Percentiles rank a stretch among this genome's conserved stretches.
phyloP scores from a whole-genome alignment of 805 yeast genomes.

The Ascoidea rubescens region DNA sequence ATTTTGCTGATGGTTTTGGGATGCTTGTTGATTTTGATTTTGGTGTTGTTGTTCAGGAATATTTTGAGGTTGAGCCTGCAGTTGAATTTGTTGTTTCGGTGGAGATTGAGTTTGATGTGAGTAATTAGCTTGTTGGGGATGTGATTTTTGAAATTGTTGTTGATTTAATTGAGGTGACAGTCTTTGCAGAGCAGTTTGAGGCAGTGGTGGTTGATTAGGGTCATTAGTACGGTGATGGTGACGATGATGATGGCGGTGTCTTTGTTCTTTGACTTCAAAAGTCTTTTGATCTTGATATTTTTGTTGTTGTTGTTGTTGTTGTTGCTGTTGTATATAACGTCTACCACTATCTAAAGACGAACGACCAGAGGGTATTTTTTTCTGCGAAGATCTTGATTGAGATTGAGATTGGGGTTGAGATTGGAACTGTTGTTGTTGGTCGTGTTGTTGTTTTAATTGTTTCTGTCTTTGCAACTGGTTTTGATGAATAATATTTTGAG shows the following conservation, averaged over 20 bases:
- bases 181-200: not conserved
- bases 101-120: not conserved
- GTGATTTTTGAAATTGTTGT: not conserved
- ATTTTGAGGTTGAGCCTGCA: not conserved
- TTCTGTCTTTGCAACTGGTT: not conserved
- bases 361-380: conserved; percentile 1
- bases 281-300: conserved; percentile 1
- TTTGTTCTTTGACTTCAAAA: conserved; percentile 2
- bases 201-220: conserved; percentile 7
- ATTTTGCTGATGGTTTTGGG: not conserved
- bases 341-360: conserved; percentile 12
- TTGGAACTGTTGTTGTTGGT: not conserved
- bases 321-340: conserved; percentile 17
- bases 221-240: conserved; percentile 3
- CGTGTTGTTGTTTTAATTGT: not conserved
- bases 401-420: conserved; percentile 1
- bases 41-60: no score
- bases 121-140: not conserved
- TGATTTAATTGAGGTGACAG: not conserved
- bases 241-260: conserved; percentile 5
- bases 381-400: not conserved
- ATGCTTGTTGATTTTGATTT: no score
- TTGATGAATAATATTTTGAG: not conserved
- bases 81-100: not conserved
- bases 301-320: conserved; percentile 4